Evolutionary conservation across 2,329 filamentous ascomycete genomes (phyloP).

Genomic region (Botrytis cinerea): DNA sequence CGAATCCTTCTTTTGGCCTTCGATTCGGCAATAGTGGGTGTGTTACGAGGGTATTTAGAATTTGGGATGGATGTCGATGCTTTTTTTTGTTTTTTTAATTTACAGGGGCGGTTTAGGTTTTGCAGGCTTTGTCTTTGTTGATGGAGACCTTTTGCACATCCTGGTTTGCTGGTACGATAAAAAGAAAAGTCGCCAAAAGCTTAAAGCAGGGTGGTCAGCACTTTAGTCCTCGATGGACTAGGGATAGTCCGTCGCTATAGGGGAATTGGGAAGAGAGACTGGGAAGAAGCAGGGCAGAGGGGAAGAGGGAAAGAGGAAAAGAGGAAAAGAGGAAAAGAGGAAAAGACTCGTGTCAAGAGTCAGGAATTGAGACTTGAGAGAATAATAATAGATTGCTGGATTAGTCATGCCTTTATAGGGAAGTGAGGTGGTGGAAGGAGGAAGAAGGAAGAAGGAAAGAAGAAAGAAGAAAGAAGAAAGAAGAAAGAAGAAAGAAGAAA

Average conservation of each 20-base stretch:
- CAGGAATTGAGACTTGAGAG: background rate
- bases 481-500: background rate
- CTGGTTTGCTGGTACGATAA: background rate
- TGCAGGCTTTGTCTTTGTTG: slow-evolving; percentile 4
- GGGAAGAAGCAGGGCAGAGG: background rate
- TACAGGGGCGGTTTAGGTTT: background rate
- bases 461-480: background rate
- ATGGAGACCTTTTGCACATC: background rate
- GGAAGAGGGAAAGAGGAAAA: background rate
- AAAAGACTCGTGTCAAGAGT: background rate
- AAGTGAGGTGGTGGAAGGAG: background rate
- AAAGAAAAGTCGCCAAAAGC: slow-evolving; percentile 10
- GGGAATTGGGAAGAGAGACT: background rate
- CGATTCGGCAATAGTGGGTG: slow-evolving; percentile 23
- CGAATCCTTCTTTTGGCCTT: slow-evolving; percentile 23
- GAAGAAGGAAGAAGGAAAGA: background rate
- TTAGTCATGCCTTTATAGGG: background rate
- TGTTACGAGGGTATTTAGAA: background rate
- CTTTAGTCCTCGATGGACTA: background rate
- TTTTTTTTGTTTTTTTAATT: background rate
- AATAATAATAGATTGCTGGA: background rate
- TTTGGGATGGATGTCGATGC: slow-evolving; percentile 11
- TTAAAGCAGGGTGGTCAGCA: slow-evolving; percentile 22
- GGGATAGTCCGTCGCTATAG: background rate
- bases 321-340: background rate